Evolutionary conservation across 108 stramenopile species (phyloP), one percentile per base, ranked within the genome.

Genomic region (Nitzschia sp.): DNA sequence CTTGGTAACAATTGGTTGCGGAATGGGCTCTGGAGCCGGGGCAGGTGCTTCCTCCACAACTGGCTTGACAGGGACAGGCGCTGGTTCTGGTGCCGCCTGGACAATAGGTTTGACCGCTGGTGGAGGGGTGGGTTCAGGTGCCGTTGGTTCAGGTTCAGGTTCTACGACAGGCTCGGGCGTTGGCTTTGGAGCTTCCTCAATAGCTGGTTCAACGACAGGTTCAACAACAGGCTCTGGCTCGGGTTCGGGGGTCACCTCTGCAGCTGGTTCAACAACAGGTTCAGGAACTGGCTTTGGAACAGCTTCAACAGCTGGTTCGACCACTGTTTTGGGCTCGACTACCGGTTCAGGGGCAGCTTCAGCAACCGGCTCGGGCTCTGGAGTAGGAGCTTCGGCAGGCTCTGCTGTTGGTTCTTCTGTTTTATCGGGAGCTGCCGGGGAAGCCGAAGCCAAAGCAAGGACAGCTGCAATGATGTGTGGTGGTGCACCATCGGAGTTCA

Each of bases 391-490:
- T 17, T 48, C n/a, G 29, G 5, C 29, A 3, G 29, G 29, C 29
- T 34, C 29, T 34, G n/a, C n/a, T n/a, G n/a, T n/a, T n/a, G 29
- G 29, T 34, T 34, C 29, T 34, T 34, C 29, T 34, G 29, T 34
- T 5, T 34, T 34, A 3, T 34, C 29, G 29, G 29, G 29, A 5
- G 29, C 29, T 1, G 5, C 29, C 1, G 61, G 19, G 20, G 43
- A 19, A 12, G 61, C 6, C 15, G 19, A 41, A 46, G 22, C 15
- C 43, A 21, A 10, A 8, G 65, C 34, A 20, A 65, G 8, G 22
- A 65, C 65, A 10, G 65, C 65, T 2, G 19, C 65, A 10, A 19
- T 34, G 37, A 65, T 53, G 11, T 65, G 65, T 10, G 65, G 51
- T 1, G 65, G 65, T 17, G 53, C 53, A 29, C 50, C 50, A 53